Conservation (phyloP, 345 rosid genomes). For the Euphorbia pulcherrima region DNA sequence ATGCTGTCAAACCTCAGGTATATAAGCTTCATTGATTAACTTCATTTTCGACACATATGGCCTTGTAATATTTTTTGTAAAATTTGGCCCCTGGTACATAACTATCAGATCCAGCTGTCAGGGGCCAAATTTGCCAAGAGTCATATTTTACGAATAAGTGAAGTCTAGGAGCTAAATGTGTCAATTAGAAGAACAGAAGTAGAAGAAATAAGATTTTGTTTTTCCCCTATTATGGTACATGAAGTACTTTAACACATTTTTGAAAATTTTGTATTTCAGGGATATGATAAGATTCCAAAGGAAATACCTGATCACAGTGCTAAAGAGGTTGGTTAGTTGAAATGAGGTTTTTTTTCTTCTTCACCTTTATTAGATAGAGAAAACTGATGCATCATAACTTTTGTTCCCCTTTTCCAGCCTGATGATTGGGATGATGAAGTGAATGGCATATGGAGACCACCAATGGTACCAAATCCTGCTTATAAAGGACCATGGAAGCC, state of each 20-base stretch:
- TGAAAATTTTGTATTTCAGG: conserved; percentile 24
- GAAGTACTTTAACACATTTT: background rate
- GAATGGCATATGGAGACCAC: conserved; percentile 43
- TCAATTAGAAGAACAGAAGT: too few relatives aligned
- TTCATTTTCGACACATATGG: too few relatives aligned
- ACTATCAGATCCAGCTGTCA: too few relatives aligned
- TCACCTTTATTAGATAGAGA: background rate
- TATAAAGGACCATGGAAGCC: conserved; percentile 48
- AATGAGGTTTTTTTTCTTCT: background rate
- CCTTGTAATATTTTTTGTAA: too few relatives aligned
- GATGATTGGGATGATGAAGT: conserved; percentile 47
- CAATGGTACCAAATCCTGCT: conserved; percentile 46
- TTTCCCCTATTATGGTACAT: background rate
- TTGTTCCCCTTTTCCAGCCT: conserved; percentile 26
- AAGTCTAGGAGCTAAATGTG: too few relatives aligned
- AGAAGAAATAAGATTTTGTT: too few relatives aligned
- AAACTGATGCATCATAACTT: background rate
- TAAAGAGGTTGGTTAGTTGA: conserved; percentile 29
- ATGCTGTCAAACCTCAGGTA: conserved; percentile 77
- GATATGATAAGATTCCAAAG: conserved; percentile 40
- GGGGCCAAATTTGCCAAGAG: too few relatives aligned
- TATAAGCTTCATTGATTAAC: too few relatives aligned
- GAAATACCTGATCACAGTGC: conserved; percentile 45
- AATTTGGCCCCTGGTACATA: too few relatives aligned
- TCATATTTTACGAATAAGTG: too few relatives aligned